These are phyloP conservation scores for Nepenthes mirabilis DNA, from an alignment of 148 eudicot species.

Conservation along the genomic window DNA sequence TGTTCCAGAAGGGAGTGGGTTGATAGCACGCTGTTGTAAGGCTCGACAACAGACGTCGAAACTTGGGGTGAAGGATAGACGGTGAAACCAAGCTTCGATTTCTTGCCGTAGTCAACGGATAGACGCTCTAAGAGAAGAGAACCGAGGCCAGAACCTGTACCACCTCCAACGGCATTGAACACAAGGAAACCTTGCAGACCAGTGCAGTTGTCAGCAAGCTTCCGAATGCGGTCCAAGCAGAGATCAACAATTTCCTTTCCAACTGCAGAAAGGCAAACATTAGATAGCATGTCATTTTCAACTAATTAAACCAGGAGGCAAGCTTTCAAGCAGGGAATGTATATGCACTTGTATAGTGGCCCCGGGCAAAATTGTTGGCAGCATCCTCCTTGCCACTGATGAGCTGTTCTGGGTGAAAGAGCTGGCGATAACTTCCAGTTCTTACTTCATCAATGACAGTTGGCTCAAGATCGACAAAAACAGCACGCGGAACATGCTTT, in stretches of 20 bases:
- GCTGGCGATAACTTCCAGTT: slow-evolving; percentile 2
- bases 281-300: too few species aligned
- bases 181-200: slow-evolving; percentile 1
- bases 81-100: slow-evolving; percentile 3
- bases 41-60: slow-evolving; percentile 1
- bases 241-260: slow-evolving; percentile 2
- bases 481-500: slow-evolving; percentile 3
- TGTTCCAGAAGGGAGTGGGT: slow-evolving; percentile 1
- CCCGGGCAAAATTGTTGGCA: slow-evolving; percentile 1
- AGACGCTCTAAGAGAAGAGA: slow-evolving; percentile 3
- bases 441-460: slow-evolving; percentile 2
- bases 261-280: not conserved
- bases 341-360: not conserved
- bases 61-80: not conserved
- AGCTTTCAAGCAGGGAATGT: not conserved
- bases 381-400: slow-evolving; percentile 3
- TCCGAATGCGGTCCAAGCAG: slow-evolving; percentile 1
- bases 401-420: slow-evolving; percentile 1
- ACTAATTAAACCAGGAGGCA: not conserved
- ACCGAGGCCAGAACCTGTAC: slow-evolving; percentile 3
- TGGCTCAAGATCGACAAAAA: slow-evolving; percentile 1
- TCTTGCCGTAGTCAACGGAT: slow-evolving; percentile 1
- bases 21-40: slow-evolving; percentile 3
- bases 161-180: slow-evolving; percentile 1
- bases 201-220: slow-evolving; percentile 3